A percentile compares a stretch with the other conserved stretches of the same genome.
Conservation (phyloP, 1,139 yeast genomes). For the Scheffersomyces insectosa region DNA sequence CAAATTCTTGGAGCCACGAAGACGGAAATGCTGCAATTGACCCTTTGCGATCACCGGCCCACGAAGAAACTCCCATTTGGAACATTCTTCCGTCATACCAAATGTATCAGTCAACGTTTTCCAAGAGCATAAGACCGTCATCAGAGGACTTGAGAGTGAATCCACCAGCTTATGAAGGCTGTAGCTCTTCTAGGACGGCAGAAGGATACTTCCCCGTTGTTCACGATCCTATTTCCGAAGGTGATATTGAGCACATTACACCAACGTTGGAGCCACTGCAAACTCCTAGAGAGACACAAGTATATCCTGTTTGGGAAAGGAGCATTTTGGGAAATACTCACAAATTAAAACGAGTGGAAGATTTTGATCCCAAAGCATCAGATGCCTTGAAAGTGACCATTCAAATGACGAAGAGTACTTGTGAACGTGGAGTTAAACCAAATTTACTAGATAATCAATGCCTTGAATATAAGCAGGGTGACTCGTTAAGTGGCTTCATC, state of each 20-base stretch:
- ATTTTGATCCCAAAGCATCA: constrained; percentile 12
- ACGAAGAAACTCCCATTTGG: constrained; percentile 29
- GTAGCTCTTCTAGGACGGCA: constrained; percentile 8
- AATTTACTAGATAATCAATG: constrained; percentile 13
- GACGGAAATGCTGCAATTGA: too few relatives aligned
- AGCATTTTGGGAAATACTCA: constrained; percentile 27
- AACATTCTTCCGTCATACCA: constrained; percentile 29
- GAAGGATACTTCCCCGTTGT: constrained; percentile 9
- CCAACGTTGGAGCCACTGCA: constrained; percentile 1
- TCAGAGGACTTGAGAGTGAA: constrained; percentile 19
- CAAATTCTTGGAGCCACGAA: too few relatives aligned
- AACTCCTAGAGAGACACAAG: background rate
- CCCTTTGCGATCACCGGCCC: constrained; percentile 20
- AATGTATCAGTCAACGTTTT: constrained; percentile 25
- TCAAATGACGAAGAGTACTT: constrained; percentile 16
- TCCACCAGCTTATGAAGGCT: constrained; percentile 23
- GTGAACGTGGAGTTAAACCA: constrained; percentile 17
- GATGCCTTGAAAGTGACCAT: constrained; percentile 18
- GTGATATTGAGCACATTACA: constrained; percentile 7
- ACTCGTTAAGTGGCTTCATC: constrained; percentile 50
- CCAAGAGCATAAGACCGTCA: constrained; percentile 24
- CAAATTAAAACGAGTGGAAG: constrained; percentile 19
- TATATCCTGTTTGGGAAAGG: constrained; percentile 23
- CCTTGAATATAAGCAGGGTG: constrained; percentile 22
- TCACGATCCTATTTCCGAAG: constrained; percentile 3